A percentile compares a stretch with the other conserved stretches of the same genome.
phyloP scores from a whole-genome alignment of 2,329 filamentous ascomycete species.

The Trichoderma arundinaceum region DNA sequence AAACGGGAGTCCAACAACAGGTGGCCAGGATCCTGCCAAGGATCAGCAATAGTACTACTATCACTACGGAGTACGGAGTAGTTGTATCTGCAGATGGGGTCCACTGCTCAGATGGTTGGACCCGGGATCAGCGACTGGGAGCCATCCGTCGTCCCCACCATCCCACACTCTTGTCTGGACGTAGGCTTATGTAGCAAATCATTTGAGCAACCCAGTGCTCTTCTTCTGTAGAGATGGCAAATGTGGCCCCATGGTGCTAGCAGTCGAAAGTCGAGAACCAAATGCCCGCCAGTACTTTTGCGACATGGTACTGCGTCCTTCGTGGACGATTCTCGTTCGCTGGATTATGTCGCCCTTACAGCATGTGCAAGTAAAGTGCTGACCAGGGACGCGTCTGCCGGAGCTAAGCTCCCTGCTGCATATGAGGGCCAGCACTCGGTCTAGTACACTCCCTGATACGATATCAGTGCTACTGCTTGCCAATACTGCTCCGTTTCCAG shows the following conservation, averaged over 20 bases:
- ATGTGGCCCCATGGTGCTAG: not conserved
- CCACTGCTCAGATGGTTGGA: conserved; percentile 22
- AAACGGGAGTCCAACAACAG: not conserved
- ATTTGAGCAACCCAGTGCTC: not conserved
- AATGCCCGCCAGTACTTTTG: not conserved
- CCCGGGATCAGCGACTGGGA: conserved; percentile 19
- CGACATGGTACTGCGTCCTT: not conserved
- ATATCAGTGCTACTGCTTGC: not conserved
- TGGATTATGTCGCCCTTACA: conserved; percentile 6
- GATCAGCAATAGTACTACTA: not conserved
- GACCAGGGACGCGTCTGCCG: conserved; percentile 21
- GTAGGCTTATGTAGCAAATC: not conserved
- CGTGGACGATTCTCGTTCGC: not conserved
- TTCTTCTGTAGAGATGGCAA: not conserved
- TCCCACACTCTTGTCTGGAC: not conserved
- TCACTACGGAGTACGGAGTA: not conserved
- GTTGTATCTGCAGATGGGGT: conserved; percentile 24
- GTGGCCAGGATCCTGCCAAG: not conserved
- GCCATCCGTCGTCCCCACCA: conserved; percentile 13
- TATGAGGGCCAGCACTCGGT: not conserved
- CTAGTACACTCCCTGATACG: not conserved
- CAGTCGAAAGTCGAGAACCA: not conserved
- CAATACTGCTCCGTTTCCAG: not conserved
- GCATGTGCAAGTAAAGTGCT: conserved; percentile 22
- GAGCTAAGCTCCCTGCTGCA: conserved; percentile 17